Evolutionary conservation across 352 stramenopile species (phyloP).

Genomic region (Pythium phragmitis): DNA sequence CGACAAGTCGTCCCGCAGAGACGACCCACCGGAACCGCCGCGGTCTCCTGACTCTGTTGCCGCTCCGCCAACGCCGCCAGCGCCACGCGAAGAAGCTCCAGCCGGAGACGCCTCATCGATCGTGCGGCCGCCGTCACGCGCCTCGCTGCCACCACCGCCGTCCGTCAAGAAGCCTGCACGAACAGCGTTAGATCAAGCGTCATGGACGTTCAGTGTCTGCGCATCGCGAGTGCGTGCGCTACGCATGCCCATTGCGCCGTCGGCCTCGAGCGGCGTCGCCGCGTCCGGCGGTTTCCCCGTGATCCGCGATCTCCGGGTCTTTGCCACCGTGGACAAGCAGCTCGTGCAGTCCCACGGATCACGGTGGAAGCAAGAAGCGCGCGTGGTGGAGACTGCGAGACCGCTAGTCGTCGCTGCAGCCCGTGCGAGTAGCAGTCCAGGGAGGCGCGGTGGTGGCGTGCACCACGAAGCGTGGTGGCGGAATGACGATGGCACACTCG

Average conservation of each 20-base stretch:
- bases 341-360: slow-evolving; percentile 49
- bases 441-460: slow-evolving; percentile 32
- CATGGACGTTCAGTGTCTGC: slow-evolving; percentile 47
- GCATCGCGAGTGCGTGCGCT: slow-evolving; percentile 44
- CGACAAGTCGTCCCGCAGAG: slow-evolving; percentile 2
- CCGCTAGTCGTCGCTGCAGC: not conserved
- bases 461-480: slow-evolving; percentile 59
- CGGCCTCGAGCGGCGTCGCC: not conserved
- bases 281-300: slow-evolving; percentile 5
- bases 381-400: not conserved
- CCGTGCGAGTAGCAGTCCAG: not conserved
- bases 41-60: not conserved
- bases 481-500: slow-evolving; percentile 44
- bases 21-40: slow-evolving; percentile 1
- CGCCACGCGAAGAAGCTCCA: not conserved
- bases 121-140: slow-evolving; percentile 6
- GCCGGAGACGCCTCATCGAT: not conserved
- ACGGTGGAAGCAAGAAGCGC: slow-evolving; percentile 48
- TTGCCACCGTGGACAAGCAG: slow-evolving; percentile 53
- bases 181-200: slow-evolving; percentile 38
- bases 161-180: slow-evolving; percentile 6
- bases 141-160: slow-evolving; percentile 11
- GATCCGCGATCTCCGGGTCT: slow-evolving; percentile 59
- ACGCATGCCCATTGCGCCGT: slow-evolving; percentile 37
- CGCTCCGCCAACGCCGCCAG: not conserved